Conservation (phyloP, 345 rosid genomes). For the Geranium rotundifolium region DNA sequence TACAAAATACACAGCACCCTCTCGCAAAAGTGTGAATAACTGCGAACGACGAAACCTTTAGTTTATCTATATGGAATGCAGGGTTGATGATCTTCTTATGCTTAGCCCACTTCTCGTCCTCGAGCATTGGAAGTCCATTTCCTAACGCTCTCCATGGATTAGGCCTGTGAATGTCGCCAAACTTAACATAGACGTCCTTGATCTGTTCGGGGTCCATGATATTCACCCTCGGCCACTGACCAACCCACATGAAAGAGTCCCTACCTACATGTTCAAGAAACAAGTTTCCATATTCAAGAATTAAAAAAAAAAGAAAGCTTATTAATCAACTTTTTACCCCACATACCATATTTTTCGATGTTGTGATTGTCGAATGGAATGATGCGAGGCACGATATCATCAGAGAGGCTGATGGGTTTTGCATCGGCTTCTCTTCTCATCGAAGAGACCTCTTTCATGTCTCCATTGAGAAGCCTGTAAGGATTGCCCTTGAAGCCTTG, state of each 20-base stretch:
- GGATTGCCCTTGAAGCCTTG: no score
- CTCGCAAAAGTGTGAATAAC: no score
- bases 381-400: no score
- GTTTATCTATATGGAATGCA: conserved; percentile 13
- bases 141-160: conserved; percentile 10
- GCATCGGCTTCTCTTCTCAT: no score
- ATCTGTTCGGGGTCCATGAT: conserved; percentile 12
- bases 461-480: no score
- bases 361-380: no score
- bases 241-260: conserved; percentile 13
- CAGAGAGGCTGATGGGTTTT: no score
- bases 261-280: conserved; percentile 11
- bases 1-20: no score
- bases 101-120: conserved; percentile 16
- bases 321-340: not conserved
- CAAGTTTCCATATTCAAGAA: not conserved
- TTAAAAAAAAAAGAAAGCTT: not conserved
- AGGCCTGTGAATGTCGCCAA: not conserved
- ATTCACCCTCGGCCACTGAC: conserved; percentile 13
- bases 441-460: no score
- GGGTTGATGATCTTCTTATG: conserved; percentile 19
- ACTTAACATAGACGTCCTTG: conserved; percentile 11
- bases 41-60: conserved; percentile 6
- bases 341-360: no score
- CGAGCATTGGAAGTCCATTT: conserved; percentile 1